phyloP scores from a whole-genome alignment of 1,139 yeast genomes.

The Sugiyamaella neomexicana region DNA sequence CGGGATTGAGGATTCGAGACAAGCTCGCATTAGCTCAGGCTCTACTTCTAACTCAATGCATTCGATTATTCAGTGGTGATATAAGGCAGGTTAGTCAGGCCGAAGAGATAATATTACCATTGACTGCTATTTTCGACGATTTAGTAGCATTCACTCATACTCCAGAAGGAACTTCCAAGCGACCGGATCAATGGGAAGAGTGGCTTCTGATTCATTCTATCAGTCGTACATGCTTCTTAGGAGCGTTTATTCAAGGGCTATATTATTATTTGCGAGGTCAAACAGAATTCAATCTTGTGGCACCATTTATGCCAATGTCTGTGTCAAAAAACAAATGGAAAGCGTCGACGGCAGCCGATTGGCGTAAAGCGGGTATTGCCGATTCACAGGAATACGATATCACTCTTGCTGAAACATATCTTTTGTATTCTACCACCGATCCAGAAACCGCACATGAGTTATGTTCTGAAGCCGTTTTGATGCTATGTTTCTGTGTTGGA shows the following conservation, averaged over 20 bases:
- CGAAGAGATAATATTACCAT: conserved; percentile 11
- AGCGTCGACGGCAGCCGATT: conserved; percentile 9
- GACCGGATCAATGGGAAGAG: conserved; percentile 6
- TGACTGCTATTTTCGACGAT: conserved; percentile 21
- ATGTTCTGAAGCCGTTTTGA: conserved; percentile 8
- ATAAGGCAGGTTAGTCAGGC: conserved; percentile 16
- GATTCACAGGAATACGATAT: conserved; percentile 11
- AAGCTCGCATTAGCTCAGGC: conserved; percentile 24
- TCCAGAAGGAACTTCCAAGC: not conserved
- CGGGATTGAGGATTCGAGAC: conserved; percentile 10
- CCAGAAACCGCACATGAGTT: conserved; percentile 1
- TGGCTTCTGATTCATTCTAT: conserved; percentile 22
- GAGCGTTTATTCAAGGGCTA: conserved; percentile 10
- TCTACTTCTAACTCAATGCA: conserved; percentile 16
- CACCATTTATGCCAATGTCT: conserved; percentile 18
- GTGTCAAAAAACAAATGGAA: conserved; percentile 8
- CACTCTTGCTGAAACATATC: conserved; percentile 10
- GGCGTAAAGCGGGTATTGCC: conserved; percentile 1
- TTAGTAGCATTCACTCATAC: conserved; percentile 16
- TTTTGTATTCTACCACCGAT: not conserved
- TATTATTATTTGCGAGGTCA: conserved; percentile 18
- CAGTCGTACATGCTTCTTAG: conserved; percentile 18
- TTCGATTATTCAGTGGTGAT: conserved; percentile 21
- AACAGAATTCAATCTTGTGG: conserved; percentile 10
- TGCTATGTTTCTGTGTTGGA: conserved; percentile 15